Conservation (phyloP, 148 eudicot genomes). For the Persicaria maculosa region DNA sequence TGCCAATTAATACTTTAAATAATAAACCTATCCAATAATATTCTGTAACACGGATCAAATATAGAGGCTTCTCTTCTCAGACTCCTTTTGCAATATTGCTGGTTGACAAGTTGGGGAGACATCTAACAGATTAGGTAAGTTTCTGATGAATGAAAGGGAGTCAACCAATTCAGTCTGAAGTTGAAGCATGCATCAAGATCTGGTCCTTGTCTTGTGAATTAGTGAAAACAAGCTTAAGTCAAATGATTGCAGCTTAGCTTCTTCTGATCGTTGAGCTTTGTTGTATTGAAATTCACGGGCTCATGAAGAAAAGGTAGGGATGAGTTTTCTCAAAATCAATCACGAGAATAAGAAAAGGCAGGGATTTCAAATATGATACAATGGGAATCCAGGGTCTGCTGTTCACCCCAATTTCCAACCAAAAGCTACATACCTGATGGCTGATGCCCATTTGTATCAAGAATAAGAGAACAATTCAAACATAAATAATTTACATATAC, state of each 20-base stretch:
- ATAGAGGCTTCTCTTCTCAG: slow-evolving; percentile 55
- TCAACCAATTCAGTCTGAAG: slow-evolving; percentile 58
- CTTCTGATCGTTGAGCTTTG: slow-evolving; percentile 29
- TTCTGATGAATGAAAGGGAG: slow-evolving; percentile 68
- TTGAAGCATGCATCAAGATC: slow-evolving; percentile 39
- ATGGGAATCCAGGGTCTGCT: too few relatives aligned
- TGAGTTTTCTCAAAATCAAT: slow-evolving; percentile 23
- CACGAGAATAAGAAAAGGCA: too few relatives aligned
- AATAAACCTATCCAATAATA: too few relatives aligned
- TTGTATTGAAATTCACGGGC: slow-evolving; percentile 33
- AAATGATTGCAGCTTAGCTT: slow-evolving; percentile 26
- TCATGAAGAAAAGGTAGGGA: slow-evolving; percentile 60
- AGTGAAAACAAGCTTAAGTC: slow-evolving; percentile 70
- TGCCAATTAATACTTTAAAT: too few relatives aligned
- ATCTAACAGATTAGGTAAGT: slow-evolving; percentile 62
- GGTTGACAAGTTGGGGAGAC: slow-evolving; percentile 33
- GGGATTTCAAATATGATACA: too few relatives aligned
- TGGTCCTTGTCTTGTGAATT: slow-evolving; percentile 69
- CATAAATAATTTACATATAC: too few relatives aligned
- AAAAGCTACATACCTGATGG: too few relatives aligned
- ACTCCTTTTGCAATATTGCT: slow-evolving; percentile 32
- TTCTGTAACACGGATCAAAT: slow-evolving; percentile 41
- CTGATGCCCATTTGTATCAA: too few relatives aligned
- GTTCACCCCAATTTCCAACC: too few relatives aligned
- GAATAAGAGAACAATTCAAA: too few relatives aligned